These are phyloP conservation scores for Citrullus colocynthis DNA, from an alignment of 306 rosid species.

Conservation along the genomic window DNA sequence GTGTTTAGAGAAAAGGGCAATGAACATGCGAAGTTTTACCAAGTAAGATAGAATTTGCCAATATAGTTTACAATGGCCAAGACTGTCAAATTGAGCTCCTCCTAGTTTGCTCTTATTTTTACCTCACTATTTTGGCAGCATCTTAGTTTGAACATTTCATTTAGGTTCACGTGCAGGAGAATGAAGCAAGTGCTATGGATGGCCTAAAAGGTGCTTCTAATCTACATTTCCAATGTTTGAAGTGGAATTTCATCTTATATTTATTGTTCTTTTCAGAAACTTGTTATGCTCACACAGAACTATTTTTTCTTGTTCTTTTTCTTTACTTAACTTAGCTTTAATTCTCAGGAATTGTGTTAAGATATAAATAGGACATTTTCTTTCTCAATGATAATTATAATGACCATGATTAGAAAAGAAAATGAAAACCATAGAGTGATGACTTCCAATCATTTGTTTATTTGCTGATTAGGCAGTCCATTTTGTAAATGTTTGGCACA, in stretches of 20 bases:
- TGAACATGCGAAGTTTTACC: slow-evolving; percentile 62
- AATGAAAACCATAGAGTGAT: neutral
- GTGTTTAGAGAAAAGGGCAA: slow-evolving; percentile 48
- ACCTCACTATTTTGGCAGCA: slow-evolving; percentile 7
- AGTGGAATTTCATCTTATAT: neutral
- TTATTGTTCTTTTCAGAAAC: neutral
- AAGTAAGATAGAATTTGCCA: slow-evolving; percentile 35
- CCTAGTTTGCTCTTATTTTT: neutral
- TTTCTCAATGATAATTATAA: neutral
- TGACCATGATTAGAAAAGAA: neutral
- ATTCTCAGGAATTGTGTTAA: neutral
- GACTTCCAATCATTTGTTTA: neutral
- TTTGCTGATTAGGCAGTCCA: neutral
- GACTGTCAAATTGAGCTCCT: neutral
- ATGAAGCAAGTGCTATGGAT: slow-evolving; percentile 44
- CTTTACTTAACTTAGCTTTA: neutral
- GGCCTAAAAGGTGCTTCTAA: slow-evolving; percentile 49
- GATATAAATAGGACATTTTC: neutral
- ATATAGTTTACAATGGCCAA: neutral
- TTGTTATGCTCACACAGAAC: neutral
- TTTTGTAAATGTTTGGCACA: neutral
- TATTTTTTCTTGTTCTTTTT: neutral
- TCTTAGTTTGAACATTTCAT: slow-evolving; percentile 18
- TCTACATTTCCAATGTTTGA: slow-evolving; percentile 10
- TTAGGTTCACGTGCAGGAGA: slow-evolving; percentile 81